Evolutionary conservation across 306 rosid species (phyloP).

Genomic region (Prosopis cineraria): DNA sequence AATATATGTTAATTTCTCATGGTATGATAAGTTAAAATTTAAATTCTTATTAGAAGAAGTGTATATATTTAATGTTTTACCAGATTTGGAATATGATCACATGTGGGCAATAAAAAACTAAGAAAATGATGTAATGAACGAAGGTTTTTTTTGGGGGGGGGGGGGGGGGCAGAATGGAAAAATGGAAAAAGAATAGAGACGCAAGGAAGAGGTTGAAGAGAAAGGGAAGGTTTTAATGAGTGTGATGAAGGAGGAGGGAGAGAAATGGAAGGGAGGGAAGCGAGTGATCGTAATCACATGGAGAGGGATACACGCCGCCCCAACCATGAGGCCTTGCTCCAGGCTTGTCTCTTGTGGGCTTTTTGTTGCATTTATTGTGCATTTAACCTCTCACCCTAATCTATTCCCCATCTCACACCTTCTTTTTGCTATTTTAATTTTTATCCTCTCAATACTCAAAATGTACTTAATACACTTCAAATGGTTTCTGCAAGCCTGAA

Average conservation of each 20-base stretch:
- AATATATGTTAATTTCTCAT: no score
- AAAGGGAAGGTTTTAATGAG: background rate
- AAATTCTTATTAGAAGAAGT: no score
- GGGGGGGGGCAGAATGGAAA: slow-evolving; percentile 22
- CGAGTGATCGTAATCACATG: slow-evolving; percentile 10
- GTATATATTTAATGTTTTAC: no score
- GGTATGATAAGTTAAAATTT: no score
- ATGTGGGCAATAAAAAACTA: no score
- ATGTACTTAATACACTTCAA: no score
- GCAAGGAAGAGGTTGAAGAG: background rate
- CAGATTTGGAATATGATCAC: no score
- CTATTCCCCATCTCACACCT: background rate
- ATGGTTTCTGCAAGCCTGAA: no score
- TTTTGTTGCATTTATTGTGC: background rate
- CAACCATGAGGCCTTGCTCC: background rate
- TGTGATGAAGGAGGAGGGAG: background rate
- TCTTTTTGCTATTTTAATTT: background rate
- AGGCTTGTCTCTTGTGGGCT: background rate
- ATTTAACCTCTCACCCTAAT: background rate
- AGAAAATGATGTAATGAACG: no score
- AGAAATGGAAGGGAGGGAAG: background rate
- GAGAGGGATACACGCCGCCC: background rate
- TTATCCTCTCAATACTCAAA: background rate
- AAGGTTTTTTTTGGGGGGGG: no score
- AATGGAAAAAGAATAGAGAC: background rate